These are phyloP conservation scores for Penicillium sp. DNA, from an alignment of 2,329 filamentous ascomycete genomes.

Conservation along the genomic window DNA sequence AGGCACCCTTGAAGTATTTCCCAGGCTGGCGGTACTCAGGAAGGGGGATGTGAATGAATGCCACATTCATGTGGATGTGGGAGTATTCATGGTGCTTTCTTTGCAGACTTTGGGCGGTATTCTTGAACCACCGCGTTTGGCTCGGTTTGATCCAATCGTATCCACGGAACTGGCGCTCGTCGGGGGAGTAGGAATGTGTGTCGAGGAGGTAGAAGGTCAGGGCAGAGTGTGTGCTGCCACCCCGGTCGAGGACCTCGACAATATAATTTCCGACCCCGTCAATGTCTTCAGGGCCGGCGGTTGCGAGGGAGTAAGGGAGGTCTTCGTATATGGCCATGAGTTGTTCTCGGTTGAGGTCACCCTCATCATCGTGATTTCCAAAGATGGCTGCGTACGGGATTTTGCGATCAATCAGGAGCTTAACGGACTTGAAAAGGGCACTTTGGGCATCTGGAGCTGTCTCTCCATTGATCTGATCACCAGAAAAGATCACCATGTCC, in stretches of 20 bases:
- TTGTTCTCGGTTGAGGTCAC: constrained; percentile 67
- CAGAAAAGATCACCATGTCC: constrained; percentile 84
- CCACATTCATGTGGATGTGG: constrained; percentile 89
- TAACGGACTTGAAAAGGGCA: constrained; percentile 88
- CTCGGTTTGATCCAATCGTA: constrained; percentile 96
- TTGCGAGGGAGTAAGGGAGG: constrained; percentile 84
- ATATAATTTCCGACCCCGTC: constrained; percentile 94
- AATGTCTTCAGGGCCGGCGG: constrained; percentile 74
- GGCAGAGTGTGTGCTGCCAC: constrained; percentile 77
- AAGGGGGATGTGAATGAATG: constrained; percentile 95
- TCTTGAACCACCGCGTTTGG: constrained; percentile 92
- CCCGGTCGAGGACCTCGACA: constrained; percentile 80
- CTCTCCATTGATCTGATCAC: constrained; percentile 94
- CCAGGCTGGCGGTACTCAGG: constrained; percentile 72
- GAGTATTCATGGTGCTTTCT: constrained; percentile 78
- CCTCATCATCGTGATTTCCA: constrained; percentile 96
- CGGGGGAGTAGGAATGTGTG: constrained; percentile 85
- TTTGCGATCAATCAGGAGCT: constrained; percentile 76
- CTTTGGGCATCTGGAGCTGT: constrained; percentile 87
- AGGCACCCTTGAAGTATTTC: constrained; percentile 64
- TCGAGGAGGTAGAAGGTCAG: constrained; percentile 94
- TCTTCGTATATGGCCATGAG: constrained; percentile 85
- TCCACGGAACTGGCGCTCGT: constrained; percentile 81
- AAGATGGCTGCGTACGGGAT: constrained; percentile 94
- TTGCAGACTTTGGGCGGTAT: constrained; percentile 69